Conservation (phyloP, 345 rosid species). For the Pistacia atlantica region DNA sequence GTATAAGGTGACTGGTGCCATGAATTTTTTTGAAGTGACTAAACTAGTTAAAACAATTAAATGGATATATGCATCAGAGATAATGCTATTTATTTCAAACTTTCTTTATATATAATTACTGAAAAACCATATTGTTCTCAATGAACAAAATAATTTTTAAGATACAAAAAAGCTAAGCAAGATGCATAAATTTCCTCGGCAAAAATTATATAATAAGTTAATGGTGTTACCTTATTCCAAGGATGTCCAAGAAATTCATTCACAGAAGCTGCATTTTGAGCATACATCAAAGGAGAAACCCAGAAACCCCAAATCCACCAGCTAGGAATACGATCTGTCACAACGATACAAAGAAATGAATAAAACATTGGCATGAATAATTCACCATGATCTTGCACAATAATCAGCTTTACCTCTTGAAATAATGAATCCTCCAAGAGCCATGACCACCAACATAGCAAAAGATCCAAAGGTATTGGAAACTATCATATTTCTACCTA, state of each 20-base stretch:
- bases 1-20: background rate
- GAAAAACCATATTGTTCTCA: background rate
- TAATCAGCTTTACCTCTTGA: constrained; percentile 65
- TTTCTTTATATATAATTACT: background rate
- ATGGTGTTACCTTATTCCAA: constrained; percentile 75
- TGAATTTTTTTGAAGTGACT: background rate
- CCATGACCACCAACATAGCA: constrained; percentile 97
- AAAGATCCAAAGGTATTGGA: constrained; percentile 98
- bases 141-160: background rate
- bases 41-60: background rate
- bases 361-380: constrained; percentile 13
- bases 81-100: background rate
- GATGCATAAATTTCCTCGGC: constrained; percentile 2
- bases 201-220: background rate
- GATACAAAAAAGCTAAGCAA: constrained; percentile 4
- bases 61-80: background rate
- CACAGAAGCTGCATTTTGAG: constrained; percentile 96
- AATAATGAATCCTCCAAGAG: constrained; percentile 92
- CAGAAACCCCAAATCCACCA: constrained; percentile 99
- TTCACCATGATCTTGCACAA: background rate
- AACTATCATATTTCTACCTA: constrained; percentile 95
- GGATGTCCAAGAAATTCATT: constrained; percentile 92
- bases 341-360: constrained; percentile 22
- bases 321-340: constrained; percentile 78
- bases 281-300: constrained; percentile 94